Evolutionary conservation across 2,329 filamentous ascomycete genomes (phyloP).

Genomic region (Acephala macrosclerotiorum): DNA sequence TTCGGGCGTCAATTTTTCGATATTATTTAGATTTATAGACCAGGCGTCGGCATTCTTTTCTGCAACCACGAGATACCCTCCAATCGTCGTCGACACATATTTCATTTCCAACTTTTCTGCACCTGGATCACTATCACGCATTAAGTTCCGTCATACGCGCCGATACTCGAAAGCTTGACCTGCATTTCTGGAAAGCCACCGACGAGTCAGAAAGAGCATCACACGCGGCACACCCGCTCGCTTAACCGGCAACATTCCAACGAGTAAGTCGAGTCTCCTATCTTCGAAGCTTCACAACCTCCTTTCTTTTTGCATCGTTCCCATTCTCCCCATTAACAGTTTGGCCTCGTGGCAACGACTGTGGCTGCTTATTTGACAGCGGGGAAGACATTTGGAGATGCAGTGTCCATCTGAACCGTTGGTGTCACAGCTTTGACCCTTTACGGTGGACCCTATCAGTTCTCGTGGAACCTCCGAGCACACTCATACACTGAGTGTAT

Average conservation of each 20-base stretch:
- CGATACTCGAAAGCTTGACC: slow-evolving; percentile 11
- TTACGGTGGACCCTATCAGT: background rate
- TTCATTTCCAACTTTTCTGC: slow-evolving; percentile 10
- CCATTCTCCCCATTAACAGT: background rate
- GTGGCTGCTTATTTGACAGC: slow-evolving; percentile 20
- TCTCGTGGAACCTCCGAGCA: background rate
- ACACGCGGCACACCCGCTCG: slow-evolving; percentile 27
- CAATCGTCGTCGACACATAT: slow-evolving; percentile 16
- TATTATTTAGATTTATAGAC: slow-evolving; percentile 35
- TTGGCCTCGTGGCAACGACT: background rate
- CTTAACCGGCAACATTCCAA: slow-evolving; percentile 21
- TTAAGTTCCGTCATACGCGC: slow-evolving; percentile 24
- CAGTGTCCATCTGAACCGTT: background rate
- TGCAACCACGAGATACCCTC: slow-evolving; percentile 34
- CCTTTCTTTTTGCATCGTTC: background rate
- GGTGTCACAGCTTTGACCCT: slow-evolving; percentile 6
- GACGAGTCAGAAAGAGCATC: slow-evolving; percentile 31
- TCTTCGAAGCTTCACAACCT: slow-evolving; percentile 1
- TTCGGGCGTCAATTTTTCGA: slow-evolving; percentile 29
- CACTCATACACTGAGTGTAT: background rate
- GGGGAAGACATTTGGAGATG: slow-evolving; percentile 5
- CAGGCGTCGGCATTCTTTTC: slow-evolving; percentile 32
- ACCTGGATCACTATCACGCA: slow-evolving; percentile 25
- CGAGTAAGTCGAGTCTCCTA: slow-evolving; percentile 25
- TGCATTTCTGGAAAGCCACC: slow-evolving; percentile 11